Evolutionary conservation across 2,329 filamentous ascomycete species (phyloP).

Genomic region (Colletotrichum gigasporum): DNA sequence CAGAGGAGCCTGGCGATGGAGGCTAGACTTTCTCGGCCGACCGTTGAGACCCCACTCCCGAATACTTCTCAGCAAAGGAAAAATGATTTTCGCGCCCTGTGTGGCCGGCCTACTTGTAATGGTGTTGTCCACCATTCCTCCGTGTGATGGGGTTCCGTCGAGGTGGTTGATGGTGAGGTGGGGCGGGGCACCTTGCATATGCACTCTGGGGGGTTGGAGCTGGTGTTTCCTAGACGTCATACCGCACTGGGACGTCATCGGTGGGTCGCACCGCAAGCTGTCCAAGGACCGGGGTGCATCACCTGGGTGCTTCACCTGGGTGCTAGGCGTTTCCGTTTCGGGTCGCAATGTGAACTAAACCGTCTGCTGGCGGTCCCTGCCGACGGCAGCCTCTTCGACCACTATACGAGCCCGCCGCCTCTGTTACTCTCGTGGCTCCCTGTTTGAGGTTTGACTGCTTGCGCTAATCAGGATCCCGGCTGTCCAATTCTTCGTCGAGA

Average conservation of each 20-base stretch:
- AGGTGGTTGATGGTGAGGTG: slow-evolving; percentile 26
- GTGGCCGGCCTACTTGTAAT: slow-evolving; percentile 2
- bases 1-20: slow-evolving; percentile 10
- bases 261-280: slow-evolving; percentile 19
- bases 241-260: slow-evolving; percentile 28
- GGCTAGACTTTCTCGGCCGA: slow-evolving; percentile 29
- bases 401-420: background rate
- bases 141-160: slow-evolving; percentile 10
- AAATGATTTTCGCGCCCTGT: slow-evolving; percentile 10
- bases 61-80: slow-evolving; percentile 6
- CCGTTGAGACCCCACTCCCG: slow-evolving; percentile 1
- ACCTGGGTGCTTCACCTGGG: too few species aligned
- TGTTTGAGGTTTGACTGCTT: too few species aligned
- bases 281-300: slow-evolving; percentile 24
- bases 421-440: background rate
- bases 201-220: slow-evolving; percentile 26
- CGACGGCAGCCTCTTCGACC: slow-evolving; percentile 5
- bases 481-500: too few species aligned
- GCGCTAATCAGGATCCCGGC: too few species aligned
- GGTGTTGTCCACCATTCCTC: slow-evolving; percentile 6
- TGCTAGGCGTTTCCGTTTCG: slow-evolving; percentile 23
- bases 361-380: slow-evolving; percentile 4
- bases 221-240: slow-evolving; percentile 25
- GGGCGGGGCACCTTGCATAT: slow-evolving; percentile 22
- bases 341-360: too few species aligned